Conservation (phyloP, 805 yeast genomes). For the Nakazawaea wickerhamii region DNA sequence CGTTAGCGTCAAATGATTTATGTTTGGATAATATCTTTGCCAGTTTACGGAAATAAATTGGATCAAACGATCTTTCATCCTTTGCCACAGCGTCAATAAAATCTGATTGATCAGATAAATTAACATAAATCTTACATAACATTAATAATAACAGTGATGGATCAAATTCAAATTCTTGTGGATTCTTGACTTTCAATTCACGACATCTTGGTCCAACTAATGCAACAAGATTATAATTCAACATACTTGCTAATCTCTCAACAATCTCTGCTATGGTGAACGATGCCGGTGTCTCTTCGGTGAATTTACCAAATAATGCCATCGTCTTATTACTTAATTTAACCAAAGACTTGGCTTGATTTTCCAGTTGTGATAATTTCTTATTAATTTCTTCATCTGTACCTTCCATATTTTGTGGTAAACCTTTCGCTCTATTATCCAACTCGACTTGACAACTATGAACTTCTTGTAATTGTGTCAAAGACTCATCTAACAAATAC, state of each 20-base stretch:
- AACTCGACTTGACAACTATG: conserved; percentile 70
- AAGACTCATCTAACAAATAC: conserved; percentile 83
- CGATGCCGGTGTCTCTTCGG: conserved; percentile 80
- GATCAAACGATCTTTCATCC: conserved; percentile 86
- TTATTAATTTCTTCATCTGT: conserved; percentile 55
- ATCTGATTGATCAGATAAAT: conserved; percentile 56
- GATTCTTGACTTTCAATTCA: conserved; percentile 77
- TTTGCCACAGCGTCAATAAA: conserved; percentile 79
- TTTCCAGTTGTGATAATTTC: conserved; percentile 58
- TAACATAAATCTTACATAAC: conserved; percentile 69
- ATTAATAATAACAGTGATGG: conserved; percentile 68
- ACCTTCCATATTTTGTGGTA: conserved; percentile 34
- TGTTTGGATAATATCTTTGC: conserved; percentile 52
- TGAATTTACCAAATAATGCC: conserved; percentile 71
- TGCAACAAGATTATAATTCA: conserved; percentile 86
- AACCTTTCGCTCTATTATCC: conserved; percentile 38
- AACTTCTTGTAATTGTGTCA: conserved; percentile 71
- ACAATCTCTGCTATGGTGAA: conserved; percentile 87
- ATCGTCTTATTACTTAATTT: conserved; percentile 81
- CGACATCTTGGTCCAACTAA: conserved; percentile 94
- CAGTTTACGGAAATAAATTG: conserved; percentile 65
- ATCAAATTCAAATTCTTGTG: conserved; percentile 76
- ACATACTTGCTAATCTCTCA: conserved; percentile 92
- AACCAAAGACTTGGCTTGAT: conserved; percentile 75
- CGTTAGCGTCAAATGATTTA: conserved; percentile 46